phyloP scores from a whole-genome alignment of 1,284 basidiomycete species.

The Sanghuangporus baumii region DNA sequence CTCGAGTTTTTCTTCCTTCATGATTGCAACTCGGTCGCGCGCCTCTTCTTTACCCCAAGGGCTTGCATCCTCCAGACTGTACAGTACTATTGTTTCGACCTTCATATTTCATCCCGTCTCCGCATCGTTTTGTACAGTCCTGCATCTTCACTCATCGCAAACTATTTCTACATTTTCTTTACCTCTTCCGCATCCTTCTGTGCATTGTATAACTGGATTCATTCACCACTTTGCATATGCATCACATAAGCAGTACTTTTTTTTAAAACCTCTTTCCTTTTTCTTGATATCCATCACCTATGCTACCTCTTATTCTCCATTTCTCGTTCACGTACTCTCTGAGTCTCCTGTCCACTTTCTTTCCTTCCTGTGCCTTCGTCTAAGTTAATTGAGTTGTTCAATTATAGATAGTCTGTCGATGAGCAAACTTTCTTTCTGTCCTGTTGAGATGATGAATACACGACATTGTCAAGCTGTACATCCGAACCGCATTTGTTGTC shows the following conservation, averaged over 20 bases:
- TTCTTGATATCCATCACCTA: background rate
- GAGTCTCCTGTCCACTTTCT: background rate
- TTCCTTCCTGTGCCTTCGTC: background rate
- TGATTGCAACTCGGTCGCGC: background rate
- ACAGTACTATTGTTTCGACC: background rate
- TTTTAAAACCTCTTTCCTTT: background rate
- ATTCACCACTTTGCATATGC: background rate
- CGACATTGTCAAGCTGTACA: background rate
- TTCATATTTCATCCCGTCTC: background rate
- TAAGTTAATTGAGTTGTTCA: background rate
- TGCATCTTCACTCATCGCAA: background rate
- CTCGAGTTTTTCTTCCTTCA: background rate
- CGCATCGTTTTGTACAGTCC: background rate
- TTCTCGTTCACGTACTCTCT: background rate
- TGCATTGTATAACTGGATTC: background rate
- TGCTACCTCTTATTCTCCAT: background rate
- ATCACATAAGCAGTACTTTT: background rate
- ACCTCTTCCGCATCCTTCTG: background rate
- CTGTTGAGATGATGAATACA: background rate
- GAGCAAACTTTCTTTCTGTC: background rate
- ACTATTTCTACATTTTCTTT: background rate
- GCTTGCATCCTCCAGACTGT: background rate
- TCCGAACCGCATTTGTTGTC: too few relatives aligned
- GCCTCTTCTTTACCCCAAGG: background rate
- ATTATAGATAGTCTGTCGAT: background rate